Base-by-base conservation (phyloP, 148 eudicot species). In the Silene latifolia region DNA sequence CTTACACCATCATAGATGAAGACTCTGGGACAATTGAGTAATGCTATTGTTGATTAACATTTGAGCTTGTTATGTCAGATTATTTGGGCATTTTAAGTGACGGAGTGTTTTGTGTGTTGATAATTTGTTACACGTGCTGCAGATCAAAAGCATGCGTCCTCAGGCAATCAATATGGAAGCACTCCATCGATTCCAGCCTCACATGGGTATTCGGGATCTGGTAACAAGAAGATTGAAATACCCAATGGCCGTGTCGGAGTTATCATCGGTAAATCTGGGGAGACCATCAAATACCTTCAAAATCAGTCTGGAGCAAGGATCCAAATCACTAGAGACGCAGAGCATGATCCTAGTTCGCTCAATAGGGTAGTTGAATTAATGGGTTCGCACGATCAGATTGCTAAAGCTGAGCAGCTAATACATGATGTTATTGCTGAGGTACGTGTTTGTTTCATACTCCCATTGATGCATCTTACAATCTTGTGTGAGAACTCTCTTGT, bases 231-330 rank as follows among this genome's bases (percentile, higher is more conserved):
- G 82, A 92, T 95, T 62, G 94, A 95, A 73, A 80, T 95, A 29
- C 99, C 99, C 12, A 92, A 90, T 82, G 92, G 92, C 4, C 87
- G 96, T 68, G 99, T 95, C 69, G 99, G 99, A 77, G 97, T 95
- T 72, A 95, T 95, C 67, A 95, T 95, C 66, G 99, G 99, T 32
- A 95, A 88, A 88, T 87, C 84, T 20, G 99, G 99, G 54, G 99
- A 95, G 76, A 95, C 99, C 47, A 95, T 95, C 20, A 90, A 92
- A 72, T 88, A 92, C 61, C 92, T 95, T 75, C 99, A 95, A 81
- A 76, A 67, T 61, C 96, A 92, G 60, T 95, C 99, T 42, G 99
- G 99, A 47, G 97, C 99, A 59, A 95, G 88, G 85, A 95, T 95
- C 67, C 99, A 95, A 77, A 90, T 95, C 59, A 95, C 99, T 9